A percentile compares a stretch with the other conserved stretches of the same genome.
Evolutionary conservation across 169 alveolate species (phyloP).

Genomic region (Blepharisma undulans): DNA sequence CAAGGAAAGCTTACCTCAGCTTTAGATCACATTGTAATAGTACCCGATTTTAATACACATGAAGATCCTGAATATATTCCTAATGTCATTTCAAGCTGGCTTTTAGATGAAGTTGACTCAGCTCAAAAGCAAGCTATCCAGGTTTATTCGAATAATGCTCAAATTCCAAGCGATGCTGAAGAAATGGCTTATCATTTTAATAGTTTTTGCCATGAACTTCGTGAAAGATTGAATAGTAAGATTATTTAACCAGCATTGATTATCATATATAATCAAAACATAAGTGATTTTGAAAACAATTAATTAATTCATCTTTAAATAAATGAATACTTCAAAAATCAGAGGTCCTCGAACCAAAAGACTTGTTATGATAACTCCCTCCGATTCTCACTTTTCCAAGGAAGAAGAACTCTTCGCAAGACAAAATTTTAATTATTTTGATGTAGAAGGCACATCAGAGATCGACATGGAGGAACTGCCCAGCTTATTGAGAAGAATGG

Average conservation of each 20-base stretch:
- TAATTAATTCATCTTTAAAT: background rate
- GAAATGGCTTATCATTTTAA: background rate
- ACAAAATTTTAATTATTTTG: constrained; percentile 3
- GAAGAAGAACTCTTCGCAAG: constrained; percentile 26
- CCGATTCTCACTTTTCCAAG: background rate
- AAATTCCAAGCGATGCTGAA: background rate
- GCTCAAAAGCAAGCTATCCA: background rate
- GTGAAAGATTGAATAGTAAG: background rate
- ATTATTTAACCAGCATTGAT: too few relatives aligned
- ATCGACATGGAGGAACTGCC: constrained; percentile 35
- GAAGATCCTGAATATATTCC: background rate
- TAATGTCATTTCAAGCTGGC: background rate
- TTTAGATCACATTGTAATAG: background rate
- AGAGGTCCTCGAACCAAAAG: constrained; percentile 29
- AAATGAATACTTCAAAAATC: constrained; percentile 3
- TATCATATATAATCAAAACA: too few relatives aligned
- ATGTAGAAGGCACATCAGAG: background rate
- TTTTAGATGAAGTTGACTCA: background rate
- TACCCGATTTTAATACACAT: background rate
- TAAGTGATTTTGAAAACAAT: too few relatives aligned
- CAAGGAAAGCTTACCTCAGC: background rate
- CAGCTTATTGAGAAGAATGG: constrained; percentile 1
- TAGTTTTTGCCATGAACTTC: background rate
- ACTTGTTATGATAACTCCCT: constrained; percentile 26
- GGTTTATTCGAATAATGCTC: background rate